Evolutionary conservation across 345 rosid species (phyloP), one percentile per base, ranked within the genome.

Genomic region (Rubroshorea leprosula): DNA sequence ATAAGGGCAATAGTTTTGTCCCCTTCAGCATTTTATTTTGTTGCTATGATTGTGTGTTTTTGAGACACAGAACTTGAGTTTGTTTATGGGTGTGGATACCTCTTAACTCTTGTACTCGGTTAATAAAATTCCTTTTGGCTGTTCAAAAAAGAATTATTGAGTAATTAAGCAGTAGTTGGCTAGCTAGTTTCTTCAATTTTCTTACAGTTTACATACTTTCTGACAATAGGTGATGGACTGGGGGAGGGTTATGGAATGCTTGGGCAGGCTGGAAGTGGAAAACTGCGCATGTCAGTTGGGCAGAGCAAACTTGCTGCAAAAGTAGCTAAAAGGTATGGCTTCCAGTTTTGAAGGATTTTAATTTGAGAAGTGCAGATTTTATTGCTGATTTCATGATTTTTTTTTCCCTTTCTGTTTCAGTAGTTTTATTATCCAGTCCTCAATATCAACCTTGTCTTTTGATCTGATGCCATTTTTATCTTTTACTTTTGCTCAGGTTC

Each of bases 231-330:
- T 35, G 41, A 35, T 35, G 41, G 41, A 35, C 9, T 35, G 1
- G 41, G 41, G 9, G 41, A 6, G 12, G 41, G 41, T 35, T 35
- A 35, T 35, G 41, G 41, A 13, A 35, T 35, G 41, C 41, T 35
- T 35, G 41, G 41, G 5, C 41, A 35, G 41, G 9, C 99, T n/a
- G 96, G 99, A 65, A 93, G 83, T 75, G 96, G 96, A 64, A 90
- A 8, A 35, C 41, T 35, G 41, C 41, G 12, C 12, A 6, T 35
- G 12, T 35, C 41, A 35, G 41, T 13, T 9, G 9, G 35, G 35
- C 9, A 29, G 56, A 89, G 90, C 81, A 92, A 89, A 71, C 86
- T 89, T 18, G 90, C 87, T 8, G 84, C 95, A 10, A 92, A 92
- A 86, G 90, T 84, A 73, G 89, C 98, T 19, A 89, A 92, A 70